Evolutionary conservation across 2,329 filamentous ascomycete genomes (phyloP).

Genomic region (Scytalidium sp.): DNA sequence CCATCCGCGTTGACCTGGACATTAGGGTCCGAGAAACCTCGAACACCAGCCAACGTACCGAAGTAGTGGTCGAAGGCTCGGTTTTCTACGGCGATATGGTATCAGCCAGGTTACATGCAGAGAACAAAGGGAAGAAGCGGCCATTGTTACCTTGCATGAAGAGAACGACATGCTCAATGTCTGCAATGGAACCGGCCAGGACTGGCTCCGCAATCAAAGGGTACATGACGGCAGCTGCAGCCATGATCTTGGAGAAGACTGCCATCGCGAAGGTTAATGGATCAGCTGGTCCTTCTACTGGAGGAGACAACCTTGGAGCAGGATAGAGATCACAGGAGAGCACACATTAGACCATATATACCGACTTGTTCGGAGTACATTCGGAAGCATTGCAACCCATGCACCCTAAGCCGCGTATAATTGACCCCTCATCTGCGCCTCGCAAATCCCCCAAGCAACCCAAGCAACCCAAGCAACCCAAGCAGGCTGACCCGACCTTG

Average conservation of each 20-base stretch:
- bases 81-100: conserved; percentile 11
- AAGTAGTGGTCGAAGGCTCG: conserved; percentile 37
- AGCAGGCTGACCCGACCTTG: too few relatives aligned
- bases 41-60: conserved; percentile 52
- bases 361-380: too few relatives aligned
- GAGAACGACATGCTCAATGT: conserved; percentile 54
- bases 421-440: too few relatives aligned
- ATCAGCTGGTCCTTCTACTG: background rate
- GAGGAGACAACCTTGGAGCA: background rate
- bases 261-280: conserved; percentile 10
- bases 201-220: conserved; percentile 11
- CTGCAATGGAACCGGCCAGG: conserved; percentile 36
- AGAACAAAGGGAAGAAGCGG: conserved; percentile 28
- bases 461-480: too few relatives aligned
- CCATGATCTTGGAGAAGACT: conserved; percentile 7
- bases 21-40: conserved; percentile 55
- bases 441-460: too few relatives aligned
- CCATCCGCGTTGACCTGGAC: conserved; percentile 41
- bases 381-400: background rate
- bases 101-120: conserved; percentile 19
- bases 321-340: background rate
- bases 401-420: too few relatives aligned
- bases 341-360: background rate
- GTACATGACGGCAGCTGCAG: conserved; percentile 13
- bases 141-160: conserved; percentile 52